phyloP scores from a whole-genome alignment of 441 rosid species.

The Adansonia rubrostipa region DNA sequence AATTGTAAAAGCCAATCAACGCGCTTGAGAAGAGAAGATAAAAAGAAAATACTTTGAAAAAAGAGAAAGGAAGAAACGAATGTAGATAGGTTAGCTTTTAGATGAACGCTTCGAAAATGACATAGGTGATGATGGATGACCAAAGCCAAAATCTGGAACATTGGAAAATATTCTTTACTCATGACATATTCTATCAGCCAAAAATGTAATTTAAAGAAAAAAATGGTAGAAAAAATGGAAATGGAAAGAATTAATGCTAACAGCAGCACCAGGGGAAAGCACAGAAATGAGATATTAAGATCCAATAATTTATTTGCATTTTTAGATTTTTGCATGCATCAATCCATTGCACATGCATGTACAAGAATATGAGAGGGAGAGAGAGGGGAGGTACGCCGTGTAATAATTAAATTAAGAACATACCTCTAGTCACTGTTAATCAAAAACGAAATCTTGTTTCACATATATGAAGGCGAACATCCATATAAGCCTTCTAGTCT shows the following conservation, averaged over 20 bases:
- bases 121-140: slow-evolving; percentile 16
- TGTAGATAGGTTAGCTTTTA: slow-evolving; percentile 24
- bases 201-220: background rate
- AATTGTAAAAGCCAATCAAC: slow-evolving; percentile 89
- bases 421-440: too few species aligned
- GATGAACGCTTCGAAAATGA: background rate
- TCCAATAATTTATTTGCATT: background rate
- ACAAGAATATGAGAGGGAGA: background rate
- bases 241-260: background rate
- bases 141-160: slow-evolving; percentile 2
- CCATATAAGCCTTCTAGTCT: too few species aligned
- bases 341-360: background rate
- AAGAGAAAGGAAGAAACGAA: slow-evolving; percentile 33
- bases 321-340: slow-evolving; percentile 6
- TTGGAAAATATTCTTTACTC: background rate
- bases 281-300: background rate
- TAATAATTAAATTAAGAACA: too few species aligned
- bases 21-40: slow-evolving; percentile 92
- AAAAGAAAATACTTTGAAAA: slow-evolving; percentile 74
- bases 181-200: background rate
- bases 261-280: background rate
- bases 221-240: background rate
- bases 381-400: background rate
- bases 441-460: too few species aligned
- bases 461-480: too few species aligned